Conservation (phyloP, 2,329 filamentous ascomycete species). For the Rutstroemia sp. region DNA sequence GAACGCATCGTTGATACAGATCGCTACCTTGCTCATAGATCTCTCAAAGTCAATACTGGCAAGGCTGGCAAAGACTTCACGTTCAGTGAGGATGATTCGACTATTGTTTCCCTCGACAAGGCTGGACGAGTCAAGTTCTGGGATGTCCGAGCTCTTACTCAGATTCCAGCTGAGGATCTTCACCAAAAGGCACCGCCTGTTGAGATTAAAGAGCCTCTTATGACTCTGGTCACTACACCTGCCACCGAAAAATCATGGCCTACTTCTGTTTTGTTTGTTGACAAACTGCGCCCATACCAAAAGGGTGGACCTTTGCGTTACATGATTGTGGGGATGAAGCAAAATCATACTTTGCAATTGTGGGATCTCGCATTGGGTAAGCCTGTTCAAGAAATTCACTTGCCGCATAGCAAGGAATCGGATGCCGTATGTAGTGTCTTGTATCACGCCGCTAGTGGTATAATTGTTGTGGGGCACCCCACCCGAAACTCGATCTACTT, state of each 20-base stretch:
- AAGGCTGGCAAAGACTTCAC: slow-evolving; percentile 98
- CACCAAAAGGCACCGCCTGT: slow-evolving; percentile 35
- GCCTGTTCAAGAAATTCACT: slow-evolving; percentile 92
- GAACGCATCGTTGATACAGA: slow-evolving; percentile 76
- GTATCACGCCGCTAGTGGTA: slow-evolving; percentile 86
- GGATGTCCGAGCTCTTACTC: slow-evolving; percentile 79
- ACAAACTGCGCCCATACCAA: slow-evolving; percentile 89
- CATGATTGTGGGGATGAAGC: slow-evolving; percentile 96
- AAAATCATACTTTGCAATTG: slow-evolving; percentile 96
- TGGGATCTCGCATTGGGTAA: slow-evolving; percentile 96
- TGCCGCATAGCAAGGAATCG: slow-evolving; percentile 91
- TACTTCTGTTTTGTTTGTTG: slow-evolving; percentile 89
- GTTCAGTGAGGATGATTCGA: slow-evolving; percentile 93
- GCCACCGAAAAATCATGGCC: slow-evolving; percentile 93
- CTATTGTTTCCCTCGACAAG: slow-evolving; percentile 94
- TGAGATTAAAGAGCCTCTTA: slow-evolving; percentile 78
- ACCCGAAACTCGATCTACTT: slow-evolving; percentile 98
- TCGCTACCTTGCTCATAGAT: slow-evolving; percentile 77
- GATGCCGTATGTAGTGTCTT: slow-evolving; percentile 97
- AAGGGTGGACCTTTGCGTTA: slow-evolving; percentile 88
- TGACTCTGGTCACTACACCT: slow-evolving; percentile 79
- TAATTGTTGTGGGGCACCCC: slow-evolving; percentile 91
- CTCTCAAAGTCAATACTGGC: slow-evolving; percentile 88
- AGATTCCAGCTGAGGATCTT: slow-evolving; percentile 27
- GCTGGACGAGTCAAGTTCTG: slow-evolving; percentile 95